phyloP scores from a whole-genome alignment of 257 asterid species.

The Nyctanthes arbortristis region DNA sequence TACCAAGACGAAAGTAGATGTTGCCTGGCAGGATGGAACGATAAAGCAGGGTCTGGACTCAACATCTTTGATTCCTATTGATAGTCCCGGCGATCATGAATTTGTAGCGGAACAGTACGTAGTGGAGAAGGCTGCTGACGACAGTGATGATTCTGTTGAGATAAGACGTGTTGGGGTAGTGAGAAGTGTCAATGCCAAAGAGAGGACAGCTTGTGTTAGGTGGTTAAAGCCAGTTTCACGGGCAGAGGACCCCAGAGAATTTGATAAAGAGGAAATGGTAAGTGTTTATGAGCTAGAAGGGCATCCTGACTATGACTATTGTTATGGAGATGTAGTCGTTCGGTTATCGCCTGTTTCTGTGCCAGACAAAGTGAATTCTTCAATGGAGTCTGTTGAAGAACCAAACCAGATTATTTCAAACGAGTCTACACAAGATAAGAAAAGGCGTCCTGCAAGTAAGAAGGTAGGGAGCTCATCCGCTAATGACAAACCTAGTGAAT shows the following conservation, averaged over 20 bases:
- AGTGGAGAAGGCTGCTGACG: conserved; percentile 88
- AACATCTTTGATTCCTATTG: conserved; percentile 79
- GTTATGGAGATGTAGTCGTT: conserved; percentile 95
- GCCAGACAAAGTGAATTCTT: conserved; percentile 38
- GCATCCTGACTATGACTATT: conserved; percentile 98
- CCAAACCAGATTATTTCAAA: conserved; percentile 31
- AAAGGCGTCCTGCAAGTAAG: conserved; percentile 28
- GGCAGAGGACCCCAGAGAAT: conserved; percentile 88
- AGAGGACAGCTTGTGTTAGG: conserved; percentile 80
- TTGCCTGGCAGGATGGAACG: conserved; percentile 97
- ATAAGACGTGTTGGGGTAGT: conserved; percentile 87
- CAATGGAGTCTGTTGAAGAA: conserved; percentile 34
- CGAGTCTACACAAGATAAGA: conserved; percentile 38
- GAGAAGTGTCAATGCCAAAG: conserved; percentile 83
- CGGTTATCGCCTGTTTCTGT: conserved; percentile 76
- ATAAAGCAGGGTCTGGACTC: conserved; percentile 58
- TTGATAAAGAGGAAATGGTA: conserved; percentile 88
- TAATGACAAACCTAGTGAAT: conserved; percentile 47
- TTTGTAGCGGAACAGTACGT: conserved; percentile 97
- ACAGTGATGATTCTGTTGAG: conserved; percentile 59
- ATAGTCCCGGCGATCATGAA: conserved; percentile 97
- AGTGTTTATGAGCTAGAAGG: conserved; percentile 98
- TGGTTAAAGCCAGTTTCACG: conserved; percentile 86
- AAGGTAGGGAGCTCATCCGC: conserved; percentile 32
- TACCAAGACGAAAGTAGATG: conserved; percentile 70